These are phyloP conservation scores for Fusarium liriodendri DNA, from an alignment of 2,329 filamentous ascomycete species.

Conservation along the genomic window DNA sequence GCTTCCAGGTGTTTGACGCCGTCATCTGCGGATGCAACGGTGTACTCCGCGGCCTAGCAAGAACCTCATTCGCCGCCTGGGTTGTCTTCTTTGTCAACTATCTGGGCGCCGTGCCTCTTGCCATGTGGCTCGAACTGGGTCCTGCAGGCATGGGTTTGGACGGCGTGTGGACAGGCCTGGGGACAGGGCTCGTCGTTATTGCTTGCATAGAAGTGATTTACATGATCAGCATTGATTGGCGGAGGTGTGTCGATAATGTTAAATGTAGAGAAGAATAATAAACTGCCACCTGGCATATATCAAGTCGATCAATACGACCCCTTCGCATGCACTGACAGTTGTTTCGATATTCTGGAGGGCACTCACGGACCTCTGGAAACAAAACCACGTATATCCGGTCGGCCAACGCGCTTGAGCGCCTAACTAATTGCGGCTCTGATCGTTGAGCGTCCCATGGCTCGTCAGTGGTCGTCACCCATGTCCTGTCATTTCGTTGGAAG, in stretches of 20 bases:
- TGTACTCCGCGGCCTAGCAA: constrained; percentile 20
- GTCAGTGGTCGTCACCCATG: background rate
- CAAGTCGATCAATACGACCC: background rate
- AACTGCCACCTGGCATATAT: background rate
- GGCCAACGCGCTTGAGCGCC: background rate
- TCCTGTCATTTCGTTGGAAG: background rate
- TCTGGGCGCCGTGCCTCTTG: constrained; percentile 25
- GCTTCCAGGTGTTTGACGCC: constrained; percentile 20
- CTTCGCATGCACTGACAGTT: background rate
- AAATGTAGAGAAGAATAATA: constrained; percentile 26
- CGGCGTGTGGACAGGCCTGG: constrained; percentile 30
- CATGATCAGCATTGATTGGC: constrained; percentile 28
- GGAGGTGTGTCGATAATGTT: constrained; percentile 5
- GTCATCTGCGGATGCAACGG: constrained; percentile 31
- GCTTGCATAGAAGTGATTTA: constrained; percentile 16
- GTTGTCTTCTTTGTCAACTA: constrained; percentile 31
- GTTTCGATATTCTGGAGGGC: background rate
- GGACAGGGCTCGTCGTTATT: constrained; percentile 7
- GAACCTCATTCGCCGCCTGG: constrained; percentile 25
- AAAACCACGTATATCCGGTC: background rate
- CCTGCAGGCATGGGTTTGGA: constrained; percentile 5
- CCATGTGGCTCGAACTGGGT: constrained; percentile 23
- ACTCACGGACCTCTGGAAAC: background rate
- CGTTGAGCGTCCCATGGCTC: background rate
- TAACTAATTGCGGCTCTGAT: background rate